Evolutionary conservation across 2,329 filamentous ascomycete genomes (phyloP), one percentile per base, ranked within the genome.

Genomic region (Domatiomyces catenatus): DNA sequence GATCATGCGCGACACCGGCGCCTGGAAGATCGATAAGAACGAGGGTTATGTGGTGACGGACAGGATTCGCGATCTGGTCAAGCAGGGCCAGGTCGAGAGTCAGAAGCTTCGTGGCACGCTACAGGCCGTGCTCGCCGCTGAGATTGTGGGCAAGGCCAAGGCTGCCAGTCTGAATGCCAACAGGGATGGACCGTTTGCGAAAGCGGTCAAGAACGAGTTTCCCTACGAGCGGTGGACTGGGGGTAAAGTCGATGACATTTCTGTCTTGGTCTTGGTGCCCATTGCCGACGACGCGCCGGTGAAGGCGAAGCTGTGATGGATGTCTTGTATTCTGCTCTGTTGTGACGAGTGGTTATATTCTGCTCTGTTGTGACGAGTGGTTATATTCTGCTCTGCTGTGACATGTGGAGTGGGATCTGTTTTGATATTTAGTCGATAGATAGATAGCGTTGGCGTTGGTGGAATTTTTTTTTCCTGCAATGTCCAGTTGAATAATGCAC

Each of bases 241-340:
- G 52, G 92, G 92, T 48, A 98, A 98, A 67, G 79, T 93, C 18
- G 92, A 98, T 64, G 92, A 98, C 66, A 95, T 98, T 52, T 90
- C 87, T 61, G 87, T 87, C 3, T 73, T 98, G 48, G 81, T 89
- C 12, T 79, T 82, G 28, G 72, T 94, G 26, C 86, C 86, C 1
- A 80, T 86, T 7, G 82, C 89, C 58, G 78, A 69, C 50, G 58
- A 47, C 5, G 17, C n/a, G 8, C 46, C 19, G 20, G 43, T 58
- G 17, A 57, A 57, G 47, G 48, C 58, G 6, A 60, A 60, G 50
- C 45, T 60, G 32, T 59, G 50, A 57, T 10, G 48, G 18, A 10
- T 28, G 20, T 32, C 12, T 32, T 7, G 12, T 10, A 32, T 10
- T n/a, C n/a, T n/a, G n/a, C n/a, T n/a, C 28, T 32, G 28, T 32